Conservation (phyloP, 306 rosid genomes). For the Inga laurina region DNA sequence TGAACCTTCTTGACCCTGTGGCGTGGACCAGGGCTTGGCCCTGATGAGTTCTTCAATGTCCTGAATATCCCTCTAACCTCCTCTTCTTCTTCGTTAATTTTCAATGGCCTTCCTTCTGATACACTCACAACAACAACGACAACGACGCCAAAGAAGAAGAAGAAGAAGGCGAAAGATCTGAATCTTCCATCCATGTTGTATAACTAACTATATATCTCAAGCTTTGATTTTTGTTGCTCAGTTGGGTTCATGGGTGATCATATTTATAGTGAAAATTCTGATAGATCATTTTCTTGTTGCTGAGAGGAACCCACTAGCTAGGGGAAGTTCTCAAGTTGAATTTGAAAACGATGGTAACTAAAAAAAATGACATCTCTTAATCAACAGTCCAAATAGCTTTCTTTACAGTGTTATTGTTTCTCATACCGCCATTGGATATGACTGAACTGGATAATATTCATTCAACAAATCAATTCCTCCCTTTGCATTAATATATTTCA, state of each 20-base stretch:
- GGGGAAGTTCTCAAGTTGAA: neutral
- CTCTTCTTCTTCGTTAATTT: neutral
- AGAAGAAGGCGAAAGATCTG: constrained; percentile 31
- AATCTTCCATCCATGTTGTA: constrained; percentile 44
- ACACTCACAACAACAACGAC: constrained; percentile 25
- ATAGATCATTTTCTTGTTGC: constrained; percentile 1
- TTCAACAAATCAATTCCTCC: neutral
- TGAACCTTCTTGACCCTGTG: constrained; percentile 24
- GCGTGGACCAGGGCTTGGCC: constrained; percentile 33
- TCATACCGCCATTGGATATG: neutral
- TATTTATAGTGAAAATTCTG: constrained; percentile 45
- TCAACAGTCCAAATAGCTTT: neutral
- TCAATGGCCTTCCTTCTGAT: constrained; percentile 47
- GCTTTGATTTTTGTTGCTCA: neutral
- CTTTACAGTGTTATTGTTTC: neutral
- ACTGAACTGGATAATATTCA: neutral
- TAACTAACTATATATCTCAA: neutral
- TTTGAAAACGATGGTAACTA: constrained; percentile 17
- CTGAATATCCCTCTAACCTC: constrained; percentile 20
- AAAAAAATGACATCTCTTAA: constrained; percentile 7
- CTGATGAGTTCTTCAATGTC: constrained; percentile 34
- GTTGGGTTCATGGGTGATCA: constrained; percentile 28
- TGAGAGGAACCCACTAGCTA: constrained; percentile 35
- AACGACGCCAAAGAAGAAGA: constrained; percentile 20
- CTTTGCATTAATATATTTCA: neutral